These are phyloP conservation scores for Verticillium isaacii DNA, from an alignment of 2,329 filamentous ascomycete species.

Conservation along the genomic window DNA sequence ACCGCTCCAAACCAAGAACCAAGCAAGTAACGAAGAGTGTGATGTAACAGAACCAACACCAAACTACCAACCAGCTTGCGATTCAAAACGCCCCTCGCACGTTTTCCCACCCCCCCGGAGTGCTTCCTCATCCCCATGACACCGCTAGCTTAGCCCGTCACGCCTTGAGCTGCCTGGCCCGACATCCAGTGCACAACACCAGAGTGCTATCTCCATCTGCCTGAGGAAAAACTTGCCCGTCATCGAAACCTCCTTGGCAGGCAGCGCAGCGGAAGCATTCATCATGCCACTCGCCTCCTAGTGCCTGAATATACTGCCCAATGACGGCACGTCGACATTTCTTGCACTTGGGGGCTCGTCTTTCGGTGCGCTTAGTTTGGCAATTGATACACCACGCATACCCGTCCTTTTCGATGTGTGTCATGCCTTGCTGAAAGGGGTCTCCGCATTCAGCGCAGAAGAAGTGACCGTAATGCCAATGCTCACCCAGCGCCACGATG, in stretches of 20 bases:
- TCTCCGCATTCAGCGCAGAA: constrained; percentile 99
- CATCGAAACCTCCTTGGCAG: constrained; percentile 56
- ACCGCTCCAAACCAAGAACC: background rate
- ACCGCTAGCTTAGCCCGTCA: constrained; percentile 16
- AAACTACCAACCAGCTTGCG: no score
- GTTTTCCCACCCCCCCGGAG: no score
- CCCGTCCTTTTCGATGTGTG: constrained; percentile 87
- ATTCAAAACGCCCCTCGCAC: no score
- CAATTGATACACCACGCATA: constrained; percentile 96
- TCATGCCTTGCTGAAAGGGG: constrained; percentile 71
- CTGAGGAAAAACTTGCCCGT: constrained; percentile 61
- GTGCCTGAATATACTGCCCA: constrained; percentile 82
- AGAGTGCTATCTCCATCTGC: constrained; percentile 26
- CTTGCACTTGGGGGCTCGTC: constrained; percentile 81
- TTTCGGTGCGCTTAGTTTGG: constrained; percentile 86
- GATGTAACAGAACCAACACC: no score
- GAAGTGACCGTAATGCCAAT: constrained; percentile 97
- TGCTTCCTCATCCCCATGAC: background rate
- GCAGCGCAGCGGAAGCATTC: constrained; percentile 79
- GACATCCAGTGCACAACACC: constrained; percentile 58
- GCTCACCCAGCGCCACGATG: constrained; percentile 85
- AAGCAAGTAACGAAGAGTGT: background rate
- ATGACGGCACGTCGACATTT: constrained; percentile 81
- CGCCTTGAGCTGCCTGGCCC: constrained; percentile 55
- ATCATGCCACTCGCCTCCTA: constrained; percentile 92